Conservation (phyloP, 257 asterid genomes). For the Jasminum sambac region DNA sequence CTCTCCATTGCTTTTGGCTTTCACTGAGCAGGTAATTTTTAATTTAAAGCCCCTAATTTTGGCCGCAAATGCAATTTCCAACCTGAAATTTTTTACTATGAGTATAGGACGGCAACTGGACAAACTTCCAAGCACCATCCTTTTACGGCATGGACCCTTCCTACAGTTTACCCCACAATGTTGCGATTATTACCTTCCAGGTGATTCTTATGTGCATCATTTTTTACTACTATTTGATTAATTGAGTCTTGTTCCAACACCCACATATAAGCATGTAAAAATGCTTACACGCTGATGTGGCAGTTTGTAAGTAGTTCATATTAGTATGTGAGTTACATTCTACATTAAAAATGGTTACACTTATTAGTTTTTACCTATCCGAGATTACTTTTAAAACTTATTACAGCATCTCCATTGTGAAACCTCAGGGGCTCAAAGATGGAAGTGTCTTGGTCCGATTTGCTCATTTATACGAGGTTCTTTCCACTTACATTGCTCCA, state of each 20-base stretch:
- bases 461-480: constrained; percentile 96
- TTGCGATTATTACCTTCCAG: constrained; percentile 88
- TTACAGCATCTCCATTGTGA: constrained; percentile 1
- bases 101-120: constrained; percentile 58
- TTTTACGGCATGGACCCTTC: constrained; percentile 81
- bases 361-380: no score
- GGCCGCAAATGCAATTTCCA: constrained; percentile 1
- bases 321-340: no score
- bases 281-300: no score
- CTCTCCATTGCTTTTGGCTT: constrained; percentile 91
- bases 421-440: constrained; percentile 75
- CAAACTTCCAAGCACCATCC: constrained; percentile 54
- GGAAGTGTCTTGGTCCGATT: constrained; percentile 70
- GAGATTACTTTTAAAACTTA: not conserved
- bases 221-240: not conserved
- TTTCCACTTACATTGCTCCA: constrained; percentile 19
- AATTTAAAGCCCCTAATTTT: constrained; percentile 14
- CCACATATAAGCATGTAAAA: no score
- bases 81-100: constrained; percentile 16
- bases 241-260: no score
- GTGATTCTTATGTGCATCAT: constrained; percentile 33
- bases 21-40: constrained; percentile 66
- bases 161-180: constrained; percentile 79
- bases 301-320: no score
- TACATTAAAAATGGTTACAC: no score